Percentiles rank a stretch among this genome's conserved stretches.
phyloP scores from a whole-genome alignment of 208 protist species.

The Acanthamoeba quina region DNA sequence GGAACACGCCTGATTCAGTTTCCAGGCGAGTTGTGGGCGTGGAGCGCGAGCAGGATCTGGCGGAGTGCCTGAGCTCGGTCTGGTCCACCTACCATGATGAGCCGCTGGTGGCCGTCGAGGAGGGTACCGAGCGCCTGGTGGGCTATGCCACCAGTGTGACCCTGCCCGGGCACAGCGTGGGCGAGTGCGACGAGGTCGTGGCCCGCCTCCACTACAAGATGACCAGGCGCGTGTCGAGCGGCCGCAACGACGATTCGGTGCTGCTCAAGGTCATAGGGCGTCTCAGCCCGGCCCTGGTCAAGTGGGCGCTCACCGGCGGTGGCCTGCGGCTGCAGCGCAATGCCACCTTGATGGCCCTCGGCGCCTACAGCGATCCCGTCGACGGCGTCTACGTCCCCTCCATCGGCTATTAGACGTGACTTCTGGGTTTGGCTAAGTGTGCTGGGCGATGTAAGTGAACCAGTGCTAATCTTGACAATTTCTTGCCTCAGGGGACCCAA shows the following conservation, averaged over 20 bases:
- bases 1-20: not conserved
- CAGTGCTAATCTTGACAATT: too few relatives aligned
- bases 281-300: constrained; percentile 11
- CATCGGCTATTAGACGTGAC: not conserved
- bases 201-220: constrained; percentile 55
- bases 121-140: not conserved
- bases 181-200: constrained; percentile 59
- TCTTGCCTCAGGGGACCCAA: too few relatives aligned
- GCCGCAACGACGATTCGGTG: constrained; percentile 46
- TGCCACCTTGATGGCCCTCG: constrained; percentile 29
- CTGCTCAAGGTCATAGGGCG: constrained; percentile 53
- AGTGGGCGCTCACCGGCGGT: constrained; percentile 26
- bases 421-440: too few relatives aligned
- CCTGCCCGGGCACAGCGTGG: constrained; percentile 35
- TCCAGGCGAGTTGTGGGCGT: constrained; percentile 55
- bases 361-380: constrained; percentile 11
- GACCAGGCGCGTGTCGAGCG: not conserved
- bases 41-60: constrained; percentile 12
- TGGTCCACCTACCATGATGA: constrained; percentile 40
- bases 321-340: constrained; percentile 30
- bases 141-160: constrained; percentile 42
- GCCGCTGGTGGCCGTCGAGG: constrained; percentile 39
- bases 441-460: too few relatives aligned
- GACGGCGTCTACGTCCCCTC: constrained; percentile 48
- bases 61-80: constrained; percentile 6